A percentile compares a stretch with the other conserved stretches of the same genome.
Conservation (phyloP, 805 yeast genomes). For the Yamadazyma paraphyllophila region DNA sequence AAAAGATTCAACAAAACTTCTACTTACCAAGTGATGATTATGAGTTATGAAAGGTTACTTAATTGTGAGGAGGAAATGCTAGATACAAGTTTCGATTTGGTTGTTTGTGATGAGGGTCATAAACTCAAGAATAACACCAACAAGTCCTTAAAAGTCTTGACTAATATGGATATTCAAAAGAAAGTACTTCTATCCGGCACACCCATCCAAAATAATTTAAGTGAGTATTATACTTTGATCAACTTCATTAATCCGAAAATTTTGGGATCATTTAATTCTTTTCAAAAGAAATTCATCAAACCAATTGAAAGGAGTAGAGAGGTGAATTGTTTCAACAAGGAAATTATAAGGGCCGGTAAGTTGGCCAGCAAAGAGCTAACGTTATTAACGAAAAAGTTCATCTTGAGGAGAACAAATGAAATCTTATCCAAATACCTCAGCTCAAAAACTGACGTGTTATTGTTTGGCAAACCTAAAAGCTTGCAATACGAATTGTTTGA, state of each 20-base stretch:
- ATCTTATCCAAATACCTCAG: slow-evolving; percentile 61
- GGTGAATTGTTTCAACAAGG: slow-evolving; percentile 51
- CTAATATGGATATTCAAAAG: slow-evolving; percentile 48
- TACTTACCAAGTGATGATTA: slow-evolving; percentile 77
- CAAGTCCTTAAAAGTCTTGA: slow-evolving; percentile 66
- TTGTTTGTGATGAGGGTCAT: slow-evolving; percentile 96
- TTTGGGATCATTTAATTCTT: slow-evolving; percentile 57
- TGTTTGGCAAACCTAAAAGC: slow-evolving; percentile 75
- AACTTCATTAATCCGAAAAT: slow-evolving; percentile 85
- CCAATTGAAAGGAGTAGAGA: slow-evolving; percentile 76
- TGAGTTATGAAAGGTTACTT: slow-evolving; percentile 83
- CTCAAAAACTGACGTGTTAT: slow-evolving; percentile 67
- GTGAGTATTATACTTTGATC: slow-evolving; percentile 76
- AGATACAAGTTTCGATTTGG: slow-evolving; percentile 54
- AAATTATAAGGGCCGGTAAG: slow-evolving; percentile 54
- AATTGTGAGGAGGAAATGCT: slow-evolving; percentile 51
- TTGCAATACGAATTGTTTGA: slow-evolving; percentile 57
- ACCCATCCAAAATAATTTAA: slow-evolving; percentile 89
- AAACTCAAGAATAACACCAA: slow-evolving; percentile 73
- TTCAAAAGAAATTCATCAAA: slow-evolving; percentile 59
- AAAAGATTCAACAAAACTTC: slow-evolving; percentile 60
- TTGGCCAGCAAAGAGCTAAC: slow-evolving; percentile 63
- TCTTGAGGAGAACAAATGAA: slow-evolving; percentile 68
- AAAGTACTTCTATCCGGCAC: slow-evolving; percentile 81
- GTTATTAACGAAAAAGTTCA: slow-evolving; percentile 60